These are phyloP conservation scores for Saccharomycopsis selenospora DNA, from an alignment of 805 yeast genomes.

Conservation along the genomic window DNA sequence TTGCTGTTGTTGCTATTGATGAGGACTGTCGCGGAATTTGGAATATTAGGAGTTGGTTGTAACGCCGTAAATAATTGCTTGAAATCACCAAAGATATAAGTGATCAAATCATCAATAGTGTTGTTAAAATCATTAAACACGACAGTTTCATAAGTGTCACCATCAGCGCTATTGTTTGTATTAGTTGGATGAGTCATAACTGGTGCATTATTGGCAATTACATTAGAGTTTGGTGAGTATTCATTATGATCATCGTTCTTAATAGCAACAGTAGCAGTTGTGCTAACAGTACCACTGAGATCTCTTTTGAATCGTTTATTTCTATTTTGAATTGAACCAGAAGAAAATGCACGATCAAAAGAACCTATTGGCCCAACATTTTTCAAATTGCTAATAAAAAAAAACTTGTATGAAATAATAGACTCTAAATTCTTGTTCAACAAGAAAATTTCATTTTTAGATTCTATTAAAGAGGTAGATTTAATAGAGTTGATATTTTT, in stretches of 20 bases:
- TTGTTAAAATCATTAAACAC: constrained; percentile 6
- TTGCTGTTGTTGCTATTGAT: too few relatives aligned
- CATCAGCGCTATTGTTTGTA: not conserved
- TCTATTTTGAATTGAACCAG: not conserved
- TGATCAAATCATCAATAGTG: constrained; percentile 11
- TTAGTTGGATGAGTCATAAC: too few relatives aligned
- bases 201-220: too few relatives aligned
- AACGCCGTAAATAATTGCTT: not conserved
- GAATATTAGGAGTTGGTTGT: not conserved
- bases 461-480: not conserved
- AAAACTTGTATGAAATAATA: constrained; percentile 2
- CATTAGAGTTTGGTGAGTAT: too few relatives aligned
- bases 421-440: not conserved
- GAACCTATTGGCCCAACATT: not conserved
- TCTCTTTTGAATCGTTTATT: not conserved
- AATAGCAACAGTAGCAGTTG: too few relatives aligned
- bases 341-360: not conserved
- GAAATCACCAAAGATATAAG: constrained; percentile 16
- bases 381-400: constrained; percentile 1
- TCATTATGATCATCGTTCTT: not conserved
- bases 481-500: not conserved
- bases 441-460: not conserved
- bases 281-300: too few relatives aligned
- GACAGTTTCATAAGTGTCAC: constrained; percentile 1
- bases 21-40: not conserved